phyloP scores from a whole-genome alignment of 169 alveolate genomes.

The Theileria parva region DNA sequence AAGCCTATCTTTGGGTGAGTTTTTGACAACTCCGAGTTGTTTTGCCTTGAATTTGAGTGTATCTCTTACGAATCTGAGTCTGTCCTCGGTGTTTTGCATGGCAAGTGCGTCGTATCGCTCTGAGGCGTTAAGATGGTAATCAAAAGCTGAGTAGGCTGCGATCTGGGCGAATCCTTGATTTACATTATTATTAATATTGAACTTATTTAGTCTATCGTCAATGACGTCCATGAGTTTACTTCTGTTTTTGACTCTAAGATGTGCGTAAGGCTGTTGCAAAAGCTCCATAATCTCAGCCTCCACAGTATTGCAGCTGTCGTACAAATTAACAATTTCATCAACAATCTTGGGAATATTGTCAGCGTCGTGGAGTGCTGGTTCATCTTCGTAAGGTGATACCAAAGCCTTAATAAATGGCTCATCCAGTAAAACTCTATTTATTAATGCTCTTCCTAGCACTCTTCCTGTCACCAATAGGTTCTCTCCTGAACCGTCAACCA shows the following conservation, averaged over 20 bases:
- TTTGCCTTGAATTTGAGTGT: slow-evolving; percentile 68
- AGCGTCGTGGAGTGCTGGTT: slow-evolving; percentile 63
- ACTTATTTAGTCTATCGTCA: slow-evolving; percentile 70
- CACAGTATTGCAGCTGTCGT: slow-evolving; percentile 64
- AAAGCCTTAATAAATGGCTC: slow-evolving; percentile 78
- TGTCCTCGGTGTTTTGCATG: slow-evolving; percentile 75
- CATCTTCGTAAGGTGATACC: slow-evolving; percentile 74
- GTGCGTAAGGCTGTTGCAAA: slow-evolving; percentile 74
- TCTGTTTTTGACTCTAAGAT: slow-evolving; percentile 70
- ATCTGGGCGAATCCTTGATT: slow-evolving; percentile 79
- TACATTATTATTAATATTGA: slow-evolving; percentile 65
- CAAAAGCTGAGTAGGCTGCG: slow-evolving; percentile 79
- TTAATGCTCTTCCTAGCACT: slow-evolving; percentile 73
- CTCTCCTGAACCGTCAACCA: slow-evolving; percentile 60
- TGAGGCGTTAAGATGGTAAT: slow-evolving; percentile 73
- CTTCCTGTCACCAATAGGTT: slow-evolving; percentile 71
- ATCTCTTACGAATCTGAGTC: slow-evolving; percentile 73
- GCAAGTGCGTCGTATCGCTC: slow-evolving; percentile 78
- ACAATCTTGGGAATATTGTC: slow-evolving; percentile 73
- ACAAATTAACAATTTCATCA: slow-evolving; percentile 72
- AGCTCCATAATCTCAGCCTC: slow-evolving; percentile 77
- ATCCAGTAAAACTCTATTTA: slow-evolving; percentile 69
- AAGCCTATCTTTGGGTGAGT: slow-evolving; percentile 76
- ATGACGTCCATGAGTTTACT: slow-evolving; percentile 69
- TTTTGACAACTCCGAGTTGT: slow-evolving; percentile 75